A percentile compares a stretch with the other conserved stretches of the same genome.
Evolutionary conservation across 176 grass and related monocot species (phyloP).

Genomic region (Avena sativa): DNA sequence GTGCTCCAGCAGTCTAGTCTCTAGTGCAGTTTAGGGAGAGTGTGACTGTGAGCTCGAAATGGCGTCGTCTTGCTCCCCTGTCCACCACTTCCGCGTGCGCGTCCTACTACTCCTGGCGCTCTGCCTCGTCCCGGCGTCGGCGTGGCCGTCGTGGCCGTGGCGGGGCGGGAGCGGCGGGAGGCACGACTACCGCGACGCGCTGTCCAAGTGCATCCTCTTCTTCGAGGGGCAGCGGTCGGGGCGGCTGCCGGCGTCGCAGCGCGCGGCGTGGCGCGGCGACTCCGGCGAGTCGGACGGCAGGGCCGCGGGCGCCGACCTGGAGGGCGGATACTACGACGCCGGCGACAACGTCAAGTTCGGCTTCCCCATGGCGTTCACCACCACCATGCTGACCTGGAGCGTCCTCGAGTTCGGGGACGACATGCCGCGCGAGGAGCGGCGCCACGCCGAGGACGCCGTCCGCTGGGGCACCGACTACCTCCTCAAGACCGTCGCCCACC

Average conservation of each 20-base stretch:
- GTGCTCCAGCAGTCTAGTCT: background rate
- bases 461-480: conserved; percentile 93
- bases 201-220: conserved; percentile 89
- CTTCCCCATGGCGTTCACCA: conserved; percentile 93
- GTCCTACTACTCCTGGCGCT: conserved; percentile 35
- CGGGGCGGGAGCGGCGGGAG: background rate
- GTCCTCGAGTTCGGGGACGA: conserved; percentile 76
- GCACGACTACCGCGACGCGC: conserved; percentile 80
- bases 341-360: conserved; percentile 98
- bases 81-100: conserved; percentile 28
- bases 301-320: conserved; percentile 71
- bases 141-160: conserved; percentile 20
- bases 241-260: conserved; percentile 57
- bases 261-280: conserved; percentile 73
- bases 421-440: conserved; percentile 67
- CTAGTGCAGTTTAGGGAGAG: background rate
- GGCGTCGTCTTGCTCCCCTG: conserved; percentile 13
- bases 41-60: conserved; percentile 32
- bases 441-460: conserved; percentile 61
- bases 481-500: conserved; percentile 78
- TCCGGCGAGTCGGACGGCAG: conserved; percentile 68
- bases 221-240: conserved; percentile 93
- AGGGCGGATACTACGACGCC: conserved; percentile 91
- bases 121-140: conserved; percentile 22
- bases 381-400: conserved; percentile 94